These are phyloP conservation scores for Pestalotiopsis sp. DNA, from an alignment of 2,329 filamentous ascomycete genomes.

Conservation along the genomic window DNA sequence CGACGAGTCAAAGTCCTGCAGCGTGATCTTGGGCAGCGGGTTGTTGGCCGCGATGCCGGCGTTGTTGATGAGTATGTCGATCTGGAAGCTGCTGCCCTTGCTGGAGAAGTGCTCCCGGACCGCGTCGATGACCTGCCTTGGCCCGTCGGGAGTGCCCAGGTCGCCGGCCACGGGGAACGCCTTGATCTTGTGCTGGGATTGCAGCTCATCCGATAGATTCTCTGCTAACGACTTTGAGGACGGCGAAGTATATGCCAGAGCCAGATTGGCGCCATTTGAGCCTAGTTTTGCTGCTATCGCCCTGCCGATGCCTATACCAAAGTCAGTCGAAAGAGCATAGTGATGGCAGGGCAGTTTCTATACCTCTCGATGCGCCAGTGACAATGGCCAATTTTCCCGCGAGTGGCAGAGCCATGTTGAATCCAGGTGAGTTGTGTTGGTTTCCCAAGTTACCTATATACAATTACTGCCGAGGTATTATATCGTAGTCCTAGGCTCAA, in stretches of 20 bases:
- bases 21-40: conserved; percentile 61
- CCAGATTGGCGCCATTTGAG: conserved; percentile 68
- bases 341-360: not conserved
- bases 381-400: conserved; percentile 78
- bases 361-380: conserved; percentile 78
- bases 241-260: conserved; percentile 68
- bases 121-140: conserved; percentile 59
- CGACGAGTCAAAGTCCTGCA: conserved; percentile 68
- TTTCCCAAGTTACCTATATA: not conserved
- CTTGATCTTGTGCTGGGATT: conserved; percentile 58
- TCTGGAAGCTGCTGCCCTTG: conserved; percentile 54
- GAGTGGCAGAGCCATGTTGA: conserved; percentile 31
- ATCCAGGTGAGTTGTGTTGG: not conserved
- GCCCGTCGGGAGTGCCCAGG: conserved; percentile 64
- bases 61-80: conserved; percentile 89
- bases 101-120: conserved; percentile 59
- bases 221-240: conserved; percentile 46
- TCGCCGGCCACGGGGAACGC: conserved; percentile 71
- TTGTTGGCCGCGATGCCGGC: conserved; percentile 74
- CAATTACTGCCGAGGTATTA: not conserved
- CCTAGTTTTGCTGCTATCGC: conserved; percentile 69
- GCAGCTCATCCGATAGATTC: conserved; percentile 65
- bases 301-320: conserved; percentile 66
- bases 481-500: too few relatives aligned
- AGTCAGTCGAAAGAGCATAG: not conserved